Evolutionary conservation across 805 yeast genomes (phyloP), one percentile per base, ranked within the genome.

Genomic region (Phaffomyces antillensis): DNA sequence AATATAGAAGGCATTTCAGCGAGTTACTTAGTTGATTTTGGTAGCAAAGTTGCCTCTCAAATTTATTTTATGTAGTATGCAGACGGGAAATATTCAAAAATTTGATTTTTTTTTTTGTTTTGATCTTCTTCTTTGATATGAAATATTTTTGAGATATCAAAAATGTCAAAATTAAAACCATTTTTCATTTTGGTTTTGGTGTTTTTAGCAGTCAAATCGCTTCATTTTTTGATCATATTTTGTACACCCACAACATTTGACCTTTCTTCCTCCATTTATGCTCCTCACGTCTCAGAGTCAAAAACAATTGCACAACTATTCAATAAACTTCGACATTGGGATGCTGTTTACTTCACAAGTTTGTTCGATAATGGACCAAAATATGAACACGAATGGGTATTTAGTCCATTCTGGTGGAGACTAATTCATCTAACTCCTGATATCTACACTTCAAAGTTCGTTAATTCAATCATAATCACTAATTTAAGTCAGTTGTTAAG

Each of bases 311-410:
- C 33, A 4, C 15, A 10, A 11, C 18, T 36, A n/a, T 13, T 54
- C 6, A 69, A 75, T 42, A 78, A 75, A 44, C 67, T 87, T 5
- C 65, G 86, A 24, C 72, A 81, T 4, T 91, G 98, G 98, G 99
- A 91, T 61, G 72, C 82, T 2, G 93, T 89, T 0, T 89, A 81
- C 62, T 89, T 85, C 56, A 61, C 75, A 15, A 77, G 80, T 38
- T 60, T 81, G 44, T 77, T 85, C 31, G 58, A 63, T 10, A 61
- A 73, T 15, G 61, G 65, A 15, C 64, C 71, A 2, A 60, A 65
- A n/a, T 90, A 71, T 62, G 98, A 91, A 63, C 96, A 91, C 61
- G 95, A 89, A 63, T 85, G 78, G 72, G 97, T 95, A 5, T 91
- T 87, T 60, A 80, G 95, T 25, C 85, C 85, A 11, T 57, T 78